Conservation (phyloP, 805 yeast species). For the Cyberlindnera euphorbiiphila region DNA sequence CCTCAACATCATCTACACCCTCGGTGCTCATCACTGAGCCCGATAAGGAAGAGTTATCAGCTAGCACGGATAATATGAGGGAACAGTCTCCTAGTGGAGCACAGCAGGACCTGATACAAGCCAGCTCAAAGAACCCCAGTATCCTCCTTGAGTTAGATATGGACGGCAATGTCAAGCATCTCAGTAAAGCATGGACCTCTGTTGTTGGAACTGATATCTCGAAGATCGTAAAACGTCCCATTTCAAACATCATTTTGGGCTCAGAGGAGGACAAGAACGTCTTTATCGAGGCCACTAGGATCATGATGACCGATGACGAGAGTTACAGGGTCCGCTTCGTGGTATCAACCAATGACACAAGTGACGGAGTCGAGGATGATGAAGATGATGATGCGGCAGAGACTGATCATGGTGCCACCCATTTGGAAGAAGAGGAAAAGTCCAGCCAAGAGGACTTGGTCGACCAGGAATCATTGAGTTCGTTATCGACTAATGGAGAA, state of each 20-base stretch:
- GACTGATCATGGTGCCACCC: constrained; percentile 7
- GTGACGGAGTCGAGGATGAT: constrained; percentile 24
- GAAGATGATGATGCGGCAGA: constrained; percentile 15
- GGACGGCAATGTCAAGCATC: constrained; percentile 70
- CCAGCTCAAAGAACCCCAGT: constrained; percentile 67
- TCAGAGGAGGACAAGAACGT: constrained; percentile 58
- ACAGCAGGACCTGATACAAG: constrained; percentile 49
- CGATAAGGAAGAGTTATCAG: background rate
- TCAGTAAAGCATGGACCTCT: constrained; percentile 74
- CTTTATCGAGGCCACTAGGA: constrained; percentile 63
- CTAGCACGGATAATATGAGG: background rate
- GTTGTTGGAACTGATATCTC: constrained; percentile 64
- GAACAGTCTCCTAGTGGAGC: constrained; percentile 8
- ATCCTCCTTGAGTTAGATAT: constrained; percentile 81
- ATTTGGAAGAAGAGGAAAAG: constrained; percentile 1
- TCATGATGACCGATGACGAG: constrained; percentile 69
- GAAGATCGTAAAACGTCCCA: constrained; percentile 53
- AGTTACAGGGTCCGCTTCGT: constrained; percentile 75
- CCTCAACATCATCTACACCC: constrained; percentile 8
- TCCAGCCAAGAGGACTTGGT: constrained; percentile 2
- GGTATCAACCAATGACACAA: constrained; percentile 38
- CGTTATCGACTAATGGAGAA: constrained; percentile 54
- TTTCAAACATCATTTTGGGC: constrained; percentile 64
- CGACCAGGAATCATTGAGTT: constrained; percentile 32
- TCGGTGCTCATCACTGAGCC: constrained; percentile 11